Base-by-base conservation (phyloP, 2,329 filamentous ascomycete genomes). In the Ceratocystis colombiana region DNA sequence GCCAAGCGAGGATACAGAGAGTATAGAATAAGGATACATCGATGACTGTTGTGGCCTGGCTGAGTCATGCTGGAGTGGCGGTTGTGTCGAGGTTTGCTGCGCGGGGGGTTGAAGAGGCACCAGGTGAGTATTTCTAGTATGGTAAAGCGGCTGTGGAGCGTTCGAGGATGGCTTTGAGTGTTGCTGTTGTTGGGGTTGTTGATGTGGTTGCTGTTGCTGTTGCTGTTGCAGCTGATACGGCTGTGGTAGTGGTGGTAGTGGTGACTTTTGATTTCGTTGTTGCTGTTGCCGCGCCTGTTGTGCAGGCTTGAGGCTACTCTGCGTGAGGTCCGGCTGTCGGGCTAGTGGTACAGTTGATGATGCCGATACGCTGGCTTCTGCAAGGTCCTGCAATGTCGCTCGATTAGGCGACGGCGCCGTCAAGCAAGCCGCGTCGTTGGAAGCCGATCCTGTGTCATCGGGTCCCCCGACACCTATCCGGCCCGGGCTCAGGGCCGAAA, bases 321-420 rank as follows among this genome's bases (percentile, higher is more conserved):
- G 50, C 20, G 12, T 5, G 5, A 22, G 50, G 22, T 28, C 10
- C 25, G 12, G 50, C 15, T 25, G 10, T 12, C 17, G 20, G 20
- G 46, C 46, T 17, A 15, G 28, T 30, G 50, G 20, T 5, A 25
- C 22, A 20, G 50, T 25, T 55, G 50, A 10, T 25, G 50, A 55
- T 15, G 66, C 66, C 7, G 66, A 65, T 8, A 46, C 66, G 44
- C 66, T 68, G 33, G 63, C 66, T 37, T 68, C 66, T 5, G 66
- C 66, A 17, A 68, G 50, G 44, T 68, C 66, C 33, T 68, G 57
- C 17, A 68, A 48, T 1, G 66, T 68, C 22, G 66, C 64, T 8
- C 66, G 63, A 25, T 64, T 55, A 2, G 66, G 64, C 6, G 66
- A 68, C 3, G 61, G 50, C 7, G 66, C 57, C 5, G 41, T 22